Evolutionary conservation across 805 yeast species (phyloP).

Genomic region (Diddensiella santjacobensis): DNA sequence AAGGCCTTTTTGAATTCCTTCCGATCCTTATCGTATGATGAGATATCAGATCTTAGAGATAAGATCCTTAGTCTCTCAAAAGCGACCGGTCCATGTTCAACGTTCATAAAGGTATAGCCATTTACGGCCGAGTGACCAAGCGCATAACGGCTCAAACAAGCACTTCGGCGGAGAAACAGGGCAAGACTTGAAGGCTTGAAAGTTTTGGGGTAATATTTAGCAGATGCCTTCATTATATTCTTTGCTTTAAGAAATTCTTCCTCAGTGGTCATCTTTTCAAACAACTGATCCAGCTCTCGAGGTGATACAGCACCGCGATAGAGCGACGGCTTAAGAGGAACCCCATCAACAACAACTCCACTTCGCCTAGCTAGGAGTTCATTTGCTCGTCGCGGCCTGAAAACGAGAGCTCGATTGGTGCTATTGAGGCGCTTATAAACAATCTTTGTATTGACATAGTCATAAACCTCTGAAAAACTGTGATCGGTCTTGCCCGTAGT

Average conservation of each 20-base stretch:
- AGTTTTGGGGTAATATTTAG: slow-evolving; percentile 16
- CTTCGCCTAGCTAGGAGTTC: slow-evolving; percentile 18
- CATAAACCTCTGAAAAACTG: slow-evolving; percentile 1
- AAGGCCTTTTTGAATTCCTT: not conserved
- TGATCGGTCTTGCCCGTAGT: not conserved
- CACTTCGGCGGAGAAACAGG: slow-evolving; percentile 24
- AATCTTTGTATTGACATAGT: slow-evolving; percentile 4
- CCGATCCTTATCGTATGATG: not conserved
- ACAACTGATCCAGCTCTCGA: slow-evolving; percentile 21
- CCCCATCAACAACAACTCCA: slow-evolving; percentile 20
- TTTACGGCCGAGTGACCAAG: slow-evolving; percentile 13
- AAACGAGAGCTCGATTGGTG: slow-evolving; percentile 22
- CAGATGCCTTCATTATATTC: slow-evolving; percentile 20
- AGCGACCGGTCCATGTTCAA: not conserved
- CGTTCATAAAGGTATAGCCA: slow-evolving; percentile 4
- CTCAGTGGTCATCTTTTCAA: slow-evolving; percentile 15
- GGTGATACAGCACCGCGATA: slow-evolving; percentile 28
- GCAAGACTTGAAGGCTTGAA: slow-evolving; percentile 22
- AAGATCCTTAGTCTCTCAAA: not conserved
- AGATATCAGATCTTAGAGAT: not conserved
- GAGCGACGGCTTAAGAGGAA: slow-evolving; percentile 20
- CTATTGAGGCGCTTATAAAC: slow-evolving; percentile 13
- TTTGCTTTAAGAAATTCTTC: slow-evolving; percentile 23
- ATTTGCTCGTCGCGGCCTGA: slow-evolving; percentile 25
- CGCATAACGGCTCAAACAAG: slow-evolving; percentile 23